Evolutionary conservation across 2,329 filamentous ascomycete species (phyloP).

Genomic region (Colletotrichum destructivum): DNA sequence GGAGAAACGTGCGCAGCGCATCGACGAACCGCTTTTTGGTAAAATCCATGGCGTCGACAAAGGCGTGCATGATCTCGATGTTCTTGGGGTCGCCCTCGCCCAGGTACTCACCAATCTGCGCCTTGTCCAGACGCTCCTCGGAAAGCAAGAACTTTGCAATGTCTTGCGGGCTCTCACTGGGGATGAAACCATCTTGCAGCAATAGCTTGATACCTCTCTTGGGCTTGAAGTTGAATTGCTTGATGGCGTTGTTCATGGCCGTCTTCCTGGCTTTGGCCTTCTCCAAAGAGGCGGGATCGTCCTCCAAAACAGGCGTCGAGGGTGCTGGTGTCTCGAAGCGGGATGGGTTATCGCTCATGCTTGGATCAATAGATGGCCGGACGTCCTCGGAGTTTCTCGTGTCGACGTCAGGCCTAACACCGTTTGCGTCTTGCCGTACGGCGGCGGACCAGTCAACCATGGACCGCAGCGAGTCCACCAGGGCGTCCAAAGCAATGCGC

Average conservation of each 20-base stretch:
- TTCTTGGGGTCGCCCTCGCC: constrained; percentile 95
- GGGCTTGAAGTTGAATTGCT: constrained; percentile 97
- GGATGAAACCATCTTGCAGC: constrained; percentile 88
- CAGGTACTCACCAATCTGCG: constrained; percentile 92
- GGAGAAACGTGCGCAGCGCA: constrained; percentile 89
- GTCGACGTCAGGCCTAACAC: constrained; percentile 50
- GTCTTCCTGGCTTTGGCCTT: constrained; percentile 96
- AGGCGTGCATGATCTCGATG: constrained; percentile 91
- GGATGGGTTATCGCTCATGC: constrained; percentile 72
- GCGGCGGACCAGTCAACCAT: constrained; percentile 90
- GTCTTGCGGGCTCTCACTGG: constrained; percentile 82
- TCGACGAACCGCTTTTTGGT: constrained; percentile 92
- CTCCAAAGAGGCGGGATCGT: constrained; percentile 95
- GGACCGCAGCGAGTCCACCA: constrained; percentile 91
- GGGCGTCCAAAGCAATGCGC: constrained; percentile 86
- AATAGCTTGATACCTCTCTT: constrained; percentile 92
- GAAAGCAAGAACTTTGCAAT: constrained; percentile 87
- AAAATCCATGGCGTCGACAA: constrained; percentile 97
- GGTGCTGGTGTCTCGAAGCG: constrained; percentile 73
- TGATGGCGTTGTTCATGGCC: constrained; percentile 88
- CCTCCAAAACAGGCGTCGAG: constrained; percentile 81
- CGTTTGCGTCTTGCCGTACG: constrained; percentile 73
- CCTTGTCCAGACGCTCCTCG: constrained; percentile 91
- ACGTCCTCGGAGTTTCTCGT: constrained; percentile 58
- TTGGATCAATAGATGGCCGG: constrained; percentile 79